Percentiles rank a stretch among this genome's conserved stretches.
Conservation (phyloP, 1,139 yeast genomes). For the Sugiyamaella pinicola region DNA sequence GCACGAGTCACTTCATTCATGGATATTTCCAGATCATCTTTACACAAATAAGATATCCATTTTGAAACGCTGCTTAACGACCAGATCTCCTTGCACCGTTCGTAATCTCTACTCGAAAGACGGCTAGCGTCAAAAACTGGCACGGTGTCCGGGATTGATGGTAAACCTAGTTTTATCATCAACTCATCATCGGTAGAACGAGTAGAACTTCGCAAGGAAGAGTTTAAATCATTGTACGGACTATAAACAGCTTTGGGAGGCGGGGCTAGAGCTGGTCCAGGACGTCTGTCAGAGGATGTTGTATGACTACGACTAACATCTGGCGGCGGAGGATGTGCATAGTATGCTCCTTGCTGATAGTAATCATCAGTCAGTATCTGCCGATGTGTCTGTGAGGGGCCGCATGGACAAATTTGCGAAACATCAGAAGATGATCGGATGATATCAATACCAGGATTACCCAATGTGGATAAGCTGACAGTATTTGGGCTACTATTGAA, state of each 20-base stretch:
- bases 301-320: constrained; percentile 7
- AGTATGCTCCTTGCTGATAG: background rate
- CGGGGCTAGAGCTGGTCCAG: constrained; percentile 2
- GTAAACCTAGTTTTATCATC: constrained; percentile 37
- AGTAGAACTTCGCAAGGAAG: constrained; percentile 32
- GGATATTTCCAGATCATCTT: constrained; percentile 23
- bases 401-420: background rate
- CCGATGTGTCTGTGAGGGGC: background rate
- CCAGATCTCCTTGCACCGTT: constrained; percentile 55
- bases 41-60: constrained; percentile 36
- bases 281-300: background rate
- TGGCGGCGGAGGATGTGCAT: background rate
- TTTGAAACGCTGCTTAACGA: constrained; percentile 47
- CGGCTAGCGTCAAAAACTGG: constrained; percentile 43
- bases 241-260: background rate
- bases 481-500: background rate
- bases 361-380: background rate
- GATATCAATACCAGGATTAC: constrained; percentile 3
- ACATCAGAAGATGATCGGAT: constrained; percentile 15
- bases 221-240: constrained; percentile 2
- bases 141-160: constrained; percentile 38
- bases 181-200: constrained; percentile 35
- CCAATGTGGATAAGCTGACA: background rate
- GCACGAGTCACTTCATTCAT: constrained; percentile 11
- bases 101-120: constrained; percentile 46